Evolutionary conservation across 495 filamentous ascomycete species (phyloP).

Genomic region (Penicillium cosmopolitanum): DNA sequence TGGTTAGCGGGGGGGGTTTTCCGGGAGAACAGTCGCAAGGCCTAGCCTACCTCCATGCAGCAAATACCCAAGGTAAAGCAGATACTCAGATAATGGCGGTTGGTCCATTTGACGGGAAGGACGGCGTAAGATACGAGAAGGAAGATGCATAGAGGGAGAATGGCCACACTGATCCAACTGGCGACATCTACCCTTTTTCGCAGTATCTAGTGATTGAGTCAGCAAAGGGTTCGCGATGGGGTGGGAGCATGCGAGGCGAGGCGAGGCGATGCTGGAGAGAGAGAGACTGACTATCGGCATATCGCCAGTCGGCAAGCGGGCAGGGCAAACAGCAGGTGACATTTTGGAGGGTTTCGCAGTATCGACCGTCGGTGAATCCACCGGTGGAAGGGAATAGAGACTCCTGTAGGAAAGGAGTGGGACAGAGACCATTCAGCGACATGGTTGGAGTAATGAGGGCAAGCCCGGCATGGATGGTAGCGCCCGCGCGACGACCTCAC

Average conservation of each 20-base stretch:
- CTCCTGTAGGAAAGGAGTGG: conserved; percentile 65
- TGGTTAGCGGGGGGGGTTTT: conserved; percentile 3
- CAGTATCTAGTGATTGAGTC: conserved; percentile 55
- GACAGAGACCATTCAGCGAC: conserved; percentile 55
- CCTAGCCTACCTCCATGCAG: conserved; percentile 71
- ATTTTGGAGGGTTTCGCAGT: conserved; percentile 56
- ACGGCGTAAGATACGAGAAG: conserved; percentile 81
- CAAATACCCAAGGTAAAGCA: conserved; percentile 75
- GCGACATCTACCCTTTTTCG: conserved; percentile 62
- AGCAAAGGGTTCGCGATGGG: neutral
- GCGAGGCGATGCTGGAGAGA: neutral
- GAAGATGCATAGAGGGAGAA: conserved; percentile 72
- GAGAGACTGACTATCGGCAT: conserved; percentile 65
- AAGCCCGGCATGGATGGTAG: conserved; percentile 24
- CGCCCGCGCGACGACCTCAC: conserved; percentile 33
- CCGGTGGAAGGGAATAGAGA: conserved; percentile 58
- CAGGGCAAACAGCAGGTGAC: conserved; percentile 85
- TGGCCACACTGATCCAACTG: conserved; percentile 78
- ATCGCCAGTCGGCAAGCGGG: conserved; percentile 81
- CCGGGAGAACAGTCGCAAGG: neutral
- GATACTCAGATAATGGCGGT: conserved; percentile 90
- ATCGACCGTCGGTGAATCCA: conserved; percentile 71
- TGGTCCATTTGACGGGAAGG: conserved; percentile 86
- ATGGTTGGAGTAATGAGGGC: conserved; percentile 27
- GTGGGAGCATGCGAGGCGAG: no score